Evolutionary conservation across 805 yeast species (phyloP).

Genomic region (Candida broadrunensis): DNA sequence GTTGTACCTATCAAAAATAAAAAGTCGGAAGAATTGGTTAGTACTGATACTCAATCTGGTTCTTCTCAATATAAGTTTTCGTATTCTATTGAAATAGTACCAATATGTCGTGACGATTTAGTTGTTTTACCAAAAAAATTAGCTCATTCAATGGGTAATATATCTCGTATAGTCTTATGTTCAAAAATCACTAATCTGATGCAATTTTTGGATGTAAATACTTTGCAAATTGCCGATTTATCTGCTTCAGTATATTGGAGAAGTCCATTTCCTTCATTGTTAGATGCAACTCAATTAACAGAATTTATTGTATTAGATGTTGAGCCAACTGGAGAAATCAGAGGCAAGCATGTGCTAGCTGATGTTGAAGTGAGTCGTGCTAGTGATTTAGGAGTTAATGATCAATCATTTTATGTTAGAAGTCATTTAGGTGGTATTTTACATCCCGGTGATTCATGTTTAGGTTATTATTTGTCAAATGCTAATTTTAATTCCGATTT

Average conservation of each 20-base stretch:
- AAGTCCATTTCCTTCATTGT: constrained; percentile 70
- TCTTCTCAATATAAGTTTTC: constrained; percentile 85
- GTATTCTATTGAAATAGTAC: constrained; percentile 89
- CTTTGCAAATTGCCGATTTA: constrained; percentile 76
- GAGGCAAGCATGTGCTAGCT: constrained; percentile 78
- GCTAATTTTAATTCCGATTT: constrained; percentile 86
- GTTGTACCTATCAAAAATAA: constrained; percentile 83
- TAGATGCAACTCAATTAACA: constrained; percentile 70
- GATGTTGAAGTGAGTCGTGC: constrained; percentile 91
- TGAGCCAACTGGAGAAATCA: constrained; percentile 81
- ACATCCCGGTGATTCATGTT: constrained; percentile 93
- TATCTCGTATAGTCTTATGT: constrained; percentile 79
- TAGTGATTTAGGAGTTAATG: constrained; percentile 83
- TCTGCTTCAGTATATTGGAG: constrained; percentile 77
- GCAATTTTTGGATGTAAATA: constrained; percentile 83
- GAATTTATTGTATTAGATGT: constrained; percentile 92
- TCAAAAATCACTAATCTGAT: constrained; percentile 76
- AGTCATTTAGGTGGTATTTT: constrained; percentile 91
- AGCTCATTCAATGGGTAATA: constrained; percentile 81
- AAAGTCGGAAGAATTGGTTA: constrained; percentile 86
- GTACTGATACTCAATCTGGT: constrained; percentile 91
- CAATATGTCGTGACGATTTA: constrained; percentile 94
- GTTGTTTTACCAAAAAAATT: constrained; percentile 86
- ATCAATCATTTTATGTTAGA: constrained; percentile 76
- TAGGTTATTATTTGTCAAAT: constrained; percentile 86